Evolutionary conservation across 805 yeast species (phyloP), one percentile per base, ranked within the genome.

Genomic region (Pichia deserticola): DNA sequence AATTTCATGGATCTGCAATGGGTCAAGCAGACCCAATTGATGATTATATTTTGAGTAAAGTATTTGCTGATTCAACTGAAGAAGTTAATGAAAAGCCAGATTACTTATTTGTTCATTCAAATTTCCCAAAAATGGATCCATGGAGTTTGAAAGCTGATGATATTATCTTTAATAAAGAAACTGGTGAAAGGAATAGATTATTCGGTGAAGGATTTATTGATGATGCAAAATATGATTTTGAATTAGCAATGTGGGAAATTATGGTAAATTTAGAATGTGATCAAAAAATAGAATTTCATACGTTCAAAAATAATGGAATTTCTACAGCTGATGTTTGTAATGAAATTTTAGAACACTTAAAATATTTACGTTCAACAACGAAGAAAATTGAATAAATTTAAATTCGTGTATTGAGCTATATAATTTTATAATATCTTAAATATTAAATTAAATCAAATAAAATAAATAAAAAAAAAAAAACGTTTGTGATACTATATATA

Each of bases 1-100:
- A 69, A 8, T 84, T 75, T 60, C 65, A 72, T n/a, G 92, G 90
- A 15, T 77, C 82, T 9, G 87, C 86, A 3, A 86, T 86, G 89
- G 82, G 84, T 5, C 95, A 87, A 63, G 78, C 71, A 53, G 80
- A 84, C 60, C 88, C 90, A 3, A 63, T 73, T n/a, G 75, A 75
- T 41, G 95, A 86, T 63, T 79, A 69, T 48, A 58, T 61, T 44
- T 51, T 68, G 13, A 60, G 59, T 51, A 43, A 54, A 34, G 59
- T 57, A 29, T 69, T 67, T 42, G 48, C 55, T 35, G 53, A 58
- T 3, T 27, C 42, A 3, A 43, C 44, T 3, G 57, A 52, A 2
- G 48, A 50, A 4, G 60, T 61, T 20, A 38, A 46, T 3, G 66
- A 60, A 35, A n/a, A 71, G 73, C 42, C 58, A 59, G 37, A 60